phyloP scores from a whole-genome alignment of 2,329 filamentous ascomycete genomes.

The Epichloe typhina region DNA sequence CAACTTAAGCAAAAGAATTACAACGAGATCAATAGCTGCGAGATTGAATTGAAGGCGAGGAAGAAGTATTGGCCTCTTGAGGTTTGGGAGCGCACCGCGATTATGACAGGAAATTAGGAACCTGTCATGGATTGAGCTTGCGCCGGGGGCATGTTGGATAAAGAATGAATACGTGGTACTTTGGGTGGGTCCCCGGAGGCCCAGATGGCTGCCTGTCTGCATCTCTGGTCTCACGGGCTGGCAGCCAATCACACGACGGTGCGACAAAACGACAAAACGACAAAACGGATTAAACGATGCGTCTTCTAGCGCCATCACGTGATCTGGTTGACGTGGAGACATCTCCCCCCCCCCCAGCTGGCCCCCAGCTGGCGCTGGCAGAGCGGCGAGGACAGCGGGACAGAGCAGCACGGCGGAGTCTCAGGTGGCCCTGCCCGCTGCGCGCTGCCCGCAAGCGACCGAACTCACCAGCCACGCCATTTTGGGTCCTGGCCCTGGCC shows the following conservation, averaged over 20 bases:
- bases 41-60: neutral
- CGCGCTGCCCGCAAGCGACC: slow-evolving; percentile 2
- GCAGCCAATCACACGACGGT: neutral
- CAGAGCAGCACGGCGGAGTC: neutral
- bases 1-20: neutral
- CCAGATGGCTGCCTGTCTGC: neutral
- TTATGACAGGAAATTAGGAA: neutral
- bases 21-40: neutral
- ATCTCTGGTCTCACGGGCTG: neutral
- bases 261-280: neutral
- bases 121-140: neutral
- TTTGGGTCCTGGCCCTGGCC: slow-evolving; percentile 12
- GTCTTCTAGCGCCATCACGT: neutral
- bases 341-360: neutral
- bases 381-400: too few relatives aligned
- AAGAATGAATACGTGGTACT: slow-evolving; percentile 3
- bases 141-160: neutral
- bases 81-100: neutral
- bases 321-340: slow-evolving; percentile 5
- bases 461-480: slow-evolving; percentile 26
- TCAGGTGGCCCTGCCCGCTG: neutral
- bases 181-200: neutral
- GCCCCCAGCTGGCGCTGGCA: too few relatives aligned
- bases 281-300: neutral
- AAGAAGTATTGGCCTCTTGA: neutral